phyloP scores from a whole-genome alignment of 164 flowering plant species.

The Vitis riparia region DNA sequence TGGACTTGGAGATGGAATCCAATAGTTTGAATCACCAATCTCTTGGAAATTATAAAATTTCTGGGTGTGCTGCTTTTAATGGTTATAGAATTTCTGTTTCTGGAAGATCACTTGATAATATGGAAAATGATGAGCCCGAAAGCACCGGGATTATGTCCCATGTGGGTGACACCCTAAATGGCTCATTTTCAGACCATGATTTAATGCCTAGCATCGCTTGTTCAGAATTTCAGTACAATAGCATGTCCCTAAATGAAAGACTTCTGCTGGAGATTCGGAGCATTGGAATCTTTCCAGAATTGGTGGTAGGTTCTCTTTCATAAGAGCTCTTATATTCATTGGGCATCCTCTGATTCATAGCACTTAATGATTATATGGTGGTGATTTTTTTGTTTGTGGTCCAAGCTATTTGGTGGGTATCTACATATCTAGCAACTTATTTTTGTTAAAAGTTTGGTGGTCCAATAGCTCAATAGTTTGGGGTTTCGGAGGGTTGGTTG shows the following conservation, averaged over 20 bases:
- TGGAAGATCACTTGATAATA: slow-evolving; percentile 33
- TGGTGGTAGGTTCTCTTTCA: slow-evolving; percentile 45
- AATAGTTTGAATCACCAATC: slow-evolving; percentile 30
- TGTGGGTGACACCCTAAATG: slow-evolving; percentile 36
- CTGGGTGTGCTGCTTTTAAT: slow-evolving; percentile 45
- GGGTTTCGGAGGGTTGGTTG: no score
- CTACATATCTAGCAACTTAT: not conserved
- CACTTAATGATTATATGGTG: not conserved
- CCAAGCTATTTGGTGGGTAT: not conserved
- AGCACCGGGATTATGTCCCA: slow-evolving; percentile 26
- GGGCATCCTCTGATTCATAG: not conserved
- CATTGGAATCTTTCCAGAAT: slow-evolving; percentile 69
- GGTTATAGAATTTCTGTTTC: slow-evolving; percentile 43
- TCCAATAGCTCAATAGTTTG: no score
- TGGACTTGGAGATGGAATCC: slow-evolving; percentile 44
- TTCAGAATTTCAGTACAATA: slow-evolving; percentile 53
- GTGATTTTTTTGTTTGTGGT: not conserved
- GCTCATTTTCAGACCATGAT: slow-evolving; percentile 35
- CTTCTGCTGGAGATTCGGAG: slow-evolving; percentile 70
- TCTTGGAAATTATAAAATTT: slow-evolving; percentile 24
- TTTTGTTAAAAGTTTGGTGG: no score
- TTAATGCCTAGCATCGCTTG: slow-evolving; percentile 29
- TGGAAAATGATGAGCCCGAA: slow-evolving; percentile 35
- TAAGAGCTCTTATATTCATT: not conserved
- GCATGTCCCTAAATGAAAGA: slow-evolving; percentile 58